Conservation (phyloP, 257 asterid genomes). For the Ilex asprella region DNA sequence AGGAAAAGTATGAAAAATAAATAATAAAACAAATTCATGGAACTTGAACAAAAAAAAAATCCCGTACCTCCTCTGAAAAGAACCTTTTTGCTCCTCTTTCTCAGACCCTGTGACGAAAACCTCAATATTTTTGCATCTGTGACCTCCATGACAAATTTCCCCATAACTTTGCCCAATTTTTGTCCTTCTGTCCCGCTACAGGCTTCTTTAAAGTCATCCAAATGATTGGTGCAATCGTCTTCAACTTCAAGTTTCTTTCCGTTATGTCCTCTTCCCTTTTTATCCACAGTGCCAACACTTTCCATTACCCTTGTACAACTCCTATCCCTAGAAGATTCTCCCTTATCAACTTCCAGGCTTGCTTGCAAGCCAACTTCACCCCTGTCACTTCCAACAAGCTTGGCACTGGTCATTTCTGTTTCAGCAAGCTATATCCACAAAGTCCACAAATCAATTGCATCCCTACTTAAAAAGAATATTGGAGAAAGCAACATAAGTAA, state of each 20-base stretch:
- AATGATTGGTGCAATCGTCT: conserved; percentile 32
- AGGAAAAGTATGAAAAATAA: conserved; percentile 4
- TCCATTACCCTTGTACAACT: conserved; percentile 30
- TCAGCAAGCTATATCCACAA: conserved; percentile 21
- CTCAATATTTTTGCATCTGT: conserved; percentile 30
- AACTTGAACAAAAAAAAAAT: background rate
- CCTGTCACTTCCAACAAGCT: conserved; percentile 45
- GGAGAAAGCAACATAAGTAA: background rate
- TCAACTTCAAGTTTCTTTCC: conserved; percentile 44
- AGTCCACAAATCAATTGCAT: background rate
- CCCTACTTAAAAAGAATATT: background rate
- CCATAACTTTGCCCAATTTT: conserved; percentile 35
- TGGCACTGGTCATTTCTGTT: conserved; percentile 32
- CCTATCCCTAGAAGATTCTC: conserved; percentile 45
- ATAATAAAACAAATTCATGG: background rate
- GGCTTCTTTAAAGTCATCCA: conserved; percentile 74
- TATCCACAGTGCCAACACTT: conserved; percentile 23
- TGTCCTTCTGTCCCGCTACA: conserved; percentile 76
- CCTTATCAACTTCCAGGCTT: conserved; percentile 70
- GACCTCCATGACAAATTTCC: conserved; percentile 31
- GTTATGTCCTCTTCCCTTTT: conserved; percentile 31
- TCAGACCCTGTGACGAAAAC: conserved; percentile 39
- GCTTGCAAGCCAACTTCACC: conserved; percentile 80
- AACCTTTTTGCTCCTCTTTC: conserved; percentile 71
- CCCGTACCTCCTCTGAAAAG: conserved; percentile 54